A percentile compares a stretch with the other conserved stretches of the same genome.
Conservation (phyloP, 2,329 filamentous ascomycete genomes). For the Fusarium kyushuense region DNA sequence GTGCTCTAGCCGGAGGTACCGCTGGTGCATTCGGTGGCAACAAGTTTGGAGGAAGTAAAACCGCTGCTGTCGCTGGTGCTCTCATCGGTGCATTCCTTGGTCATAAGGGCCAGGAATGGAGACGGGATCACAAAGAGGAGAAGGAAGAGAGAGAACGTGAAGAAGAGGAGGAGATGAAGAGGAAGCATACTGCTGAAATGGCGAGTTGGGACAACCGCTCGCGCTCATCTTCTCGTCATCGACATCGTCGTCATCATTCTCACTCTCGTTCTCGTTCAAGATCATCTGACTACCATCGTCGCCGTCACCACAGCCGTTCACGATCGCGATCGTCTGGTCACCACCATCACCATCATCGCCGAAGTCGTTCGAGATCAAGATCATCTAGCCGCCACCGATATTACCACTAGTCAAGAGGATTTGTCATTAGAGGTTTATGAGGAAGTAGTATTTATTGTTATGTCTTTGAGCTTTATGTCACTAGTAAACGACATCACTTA, state of each 20-base stretch:
- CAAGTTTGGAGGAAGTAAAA: constrained; percentile 5
- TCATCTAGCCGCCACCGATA: background rate
- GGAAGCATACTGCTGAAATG: constrained; percentile 1
- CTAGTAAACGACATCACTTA: no score
- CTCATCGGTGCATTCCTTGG: background rate
- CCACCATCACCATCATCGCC: background rate
- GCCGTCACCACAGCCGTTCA: background rate
- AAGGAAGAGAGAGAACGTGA: background rate
- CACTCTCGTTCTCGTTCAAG: background rate
- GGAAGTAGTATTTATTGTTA: no score
- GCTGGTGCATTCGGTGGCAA: background rate
- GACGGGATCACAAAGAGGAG: constrained; percentile 2
- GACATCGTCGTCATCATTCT: background rate
- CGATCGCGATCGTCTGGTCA: background rate
- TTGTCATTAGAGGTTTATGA: no score
- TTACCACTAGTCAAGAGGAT: background rate
- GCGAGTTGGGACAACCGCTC: background rate
- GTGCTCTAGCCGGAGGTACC: background rate
- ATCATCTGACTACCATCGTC: background rate
- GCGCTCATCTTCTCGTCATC: background rate
- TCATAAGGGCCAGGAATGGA: constrained; percentile 4
- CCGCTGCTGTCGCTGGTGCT: background rate
- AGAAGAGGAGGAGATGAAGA: background rate
- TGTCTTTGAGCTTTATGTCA: no score
- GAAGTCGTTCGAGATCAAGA: background rate